Base-by-base conservation (phyloP, 805 yeast species). In the Candida railenensis region DNA sequence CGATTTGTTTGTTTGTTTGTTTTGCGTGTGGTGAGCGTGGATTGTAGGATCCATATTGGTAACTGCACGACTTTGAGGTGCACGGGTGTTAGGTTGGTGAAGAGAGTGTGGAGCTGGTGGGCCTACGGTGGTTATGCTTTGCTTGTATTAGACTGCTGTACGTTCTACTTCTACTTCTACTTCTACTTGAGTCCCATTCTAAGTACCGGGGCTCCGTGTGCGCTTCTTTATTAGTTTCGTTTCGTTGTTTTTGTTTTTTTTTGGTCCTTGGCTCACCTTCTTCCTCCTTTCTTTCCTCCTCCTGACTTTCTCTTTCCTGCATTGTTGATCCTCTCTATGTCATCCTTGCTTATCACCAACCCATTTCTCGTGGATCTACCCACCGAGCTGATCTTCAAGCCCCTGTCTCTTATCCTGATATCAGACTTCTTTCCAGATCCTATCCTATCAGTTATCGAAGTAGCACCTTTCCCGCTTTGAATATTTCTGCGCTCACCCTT, bases 341-440 rank as follows among this genome's bases (percentile, higher is more conserved):
- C 96, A 15, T 64, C 67, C 51, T 81, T 79, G 12, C 89, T 79
- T 19, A 90, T 77, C 15, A 83, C 75, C 51, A 91, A 69, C 2
- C 97, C 97, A 53, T 88, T 85, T 51, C 85, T 72, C 0, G 96
- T 89, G 22, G 82, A 78, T 60, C 73, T 79, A 16, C 97, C 97
- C 32, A 90, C 80, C 28, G 83, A 75, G 52, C 84, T 74, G 49
- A 92, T 84, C 63, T 83, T 80, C 53, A 92, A 74, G 3, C 97
- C 98, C 50, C 88, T 77, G 54, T 87, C 86, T 60, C 96, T 76
- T 44, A 64, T 57, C 22, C 70, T 67, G 43, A 73, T 63, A 28
- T 61, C 66, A 43, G 57, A 71, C 60, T 59, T 62, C 47, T 57
- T 58, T 45, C 78, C 68, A 40, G 66, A 67, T 45, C 84, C 87